phyloP scores from a whole-genome alignment of 176 grass and related monocot genomes.

The Aegilops umbellulata region DNA sequence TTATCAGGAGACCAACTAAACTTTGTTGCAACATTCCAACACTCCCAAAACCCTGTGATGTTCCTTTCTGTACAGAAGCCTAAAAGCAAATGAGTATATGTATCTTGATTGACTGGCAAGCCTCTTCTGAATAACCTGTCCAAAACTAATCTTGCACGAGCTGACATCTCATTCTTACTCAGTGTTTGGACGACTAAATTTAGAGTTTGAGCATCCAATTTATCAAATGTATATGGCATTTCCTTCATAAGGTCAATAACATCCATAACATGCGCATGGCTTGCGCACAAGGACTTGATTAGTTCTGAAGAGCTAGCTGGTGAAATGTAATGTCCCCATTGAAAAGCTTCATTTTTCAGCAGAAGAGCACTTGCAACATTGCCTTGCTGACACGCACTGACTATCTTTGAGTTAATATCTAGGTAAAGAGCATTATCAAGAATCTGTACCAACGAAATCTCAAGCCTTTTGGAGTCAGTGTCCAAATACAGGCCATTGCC shows the following conservation, averaged over 20 bases:
- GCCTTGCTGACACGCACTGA: constrained; percentile 55
- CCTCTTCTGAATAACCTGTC: constrained; percentile 53
- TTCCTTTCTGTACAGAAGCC: constrained; percentile 69
- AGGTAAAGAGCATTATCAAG: constrained; percentile 53
- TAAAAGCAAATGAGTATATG: constrained; percentile 56
- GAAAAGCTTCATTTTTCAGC: constrained; percentile 61
- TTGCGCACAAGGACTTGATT: constrained; percentile 48
- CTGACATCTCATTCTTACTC: constrained; percentile 49
- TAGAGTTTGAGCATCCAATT: constrained; percentile 62
- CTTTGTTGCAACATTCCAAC: constrained; percentile 57
- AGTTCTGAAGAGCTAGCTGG: constrained; percentile 43
- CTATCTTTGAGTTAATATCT: constrained; percentile 49
- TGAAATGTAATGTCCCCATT: constrained; percentile 64
- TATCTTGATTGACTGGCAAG: constrained; percentile 50
- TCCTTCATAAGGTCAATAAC: constrained; percentile 48
- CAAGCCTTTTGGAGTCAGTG: constrained; percentile 66
- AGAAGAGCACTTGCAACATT: constrained; percentile 53
- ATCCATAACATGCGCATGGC: constrained; percentile 42
- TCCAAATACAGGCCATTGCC: constrained; percentile 91
- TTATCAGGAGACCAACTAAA: constrained; percentile 55
- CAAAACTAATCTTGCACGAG: constrained; percentile 51
- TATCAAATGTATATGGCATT: constrained; percentile 45
- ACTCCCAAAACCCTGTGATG: constrained; percentile 65
- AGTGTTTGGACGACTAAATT: constrained; percentile 52
- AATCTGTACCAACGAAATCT: constrained; percentile 60